phyloP scores from a whole-genome alignment of 345 rosid genomes.

The Murraya koenigii region DNA sequence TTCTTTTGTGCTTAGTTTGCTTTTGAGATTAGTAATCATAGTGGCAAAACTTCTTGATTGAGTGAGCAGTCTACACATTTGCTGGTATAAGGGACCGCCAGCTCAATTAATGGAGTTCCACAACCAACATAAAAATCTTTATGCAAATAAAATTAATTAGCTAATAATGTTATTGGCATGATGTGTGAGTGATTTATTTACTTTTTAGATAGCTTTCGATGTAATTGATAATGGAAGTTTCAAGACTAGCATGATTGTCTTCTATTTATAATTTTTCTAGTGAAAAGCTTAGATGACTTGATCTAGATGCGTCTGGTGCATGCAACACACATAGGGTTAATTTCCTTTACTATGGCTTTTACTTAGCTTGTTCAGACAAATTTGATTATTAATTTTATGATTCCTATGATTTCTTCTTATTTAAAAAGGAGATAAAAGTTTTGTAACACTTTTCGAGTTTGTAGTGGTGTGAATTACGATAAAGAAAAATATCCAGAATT shows the following conservation, averaged over 20 bases:
- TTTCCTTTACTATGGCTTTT: not conserved
- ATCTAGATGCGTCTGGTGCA: not conserved
- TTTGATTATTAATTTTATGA: not conserved
- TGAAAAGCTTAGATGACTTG: not conserved
- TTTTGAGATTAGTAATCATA: not conserved
- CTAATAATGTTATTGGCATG: not conserved
- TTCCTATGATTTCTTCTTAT: not conserved
- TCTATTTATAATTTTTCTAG: not conserved
- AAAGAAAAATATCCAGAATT: not conserved
- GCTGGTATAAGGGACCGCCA: not conserved
- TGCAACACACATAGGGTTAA: not conserved
- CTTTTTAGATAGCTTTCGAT: not conserved
- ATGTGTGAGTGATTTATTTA: not conserved
- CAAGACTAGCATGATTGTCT: not conserved
- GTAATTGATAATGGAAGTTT: not conserved
- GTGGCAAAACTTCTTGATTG: not conserved
- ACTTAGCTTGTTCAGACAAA: not conserved
- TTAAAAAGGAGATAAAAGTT: not conserved
- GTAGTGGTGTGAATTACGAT: not conserved
- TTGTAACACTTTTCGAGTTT: not conserved
- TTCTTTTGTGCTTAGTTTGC: not conserved
- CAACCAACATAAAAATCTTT: not conserved
- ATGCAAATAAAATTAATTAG: not conserved
- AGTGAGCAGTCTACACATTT: not conserved
- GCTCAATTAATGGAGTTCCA: not conserved